Conservation (phyloP, 139 green algal species). For the Chlamydomonas eustigma region DNA sequence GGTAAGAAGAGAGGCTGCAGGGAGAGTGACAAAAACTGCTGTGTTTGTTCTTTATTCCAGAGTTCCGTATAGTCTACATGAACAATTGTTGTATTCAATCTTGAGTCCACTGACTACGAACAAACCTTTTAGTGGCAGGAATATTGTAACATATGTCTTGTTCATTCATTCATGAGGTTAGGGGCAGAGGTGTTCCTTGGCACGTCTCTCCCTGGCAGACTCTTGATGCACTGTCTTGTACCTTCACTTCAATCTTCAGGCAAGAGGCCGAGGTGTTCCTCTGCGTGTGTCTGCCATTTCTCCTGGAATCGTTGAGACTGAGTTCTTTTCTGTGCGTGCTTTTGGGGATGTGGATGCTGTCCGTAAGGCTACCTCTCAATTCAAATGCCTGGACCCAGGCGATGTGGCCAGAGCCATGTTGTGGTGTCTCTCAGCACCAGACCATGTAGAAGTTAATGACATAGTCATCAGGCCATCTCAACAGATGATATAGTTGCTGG, state of each 20-base stretch:
- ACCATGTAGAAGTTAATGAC: constrained; percentile 74
- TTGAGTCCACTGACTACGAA: no score
- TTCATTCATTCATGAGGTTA: no score
- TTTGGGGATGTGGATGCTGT: constrained; percentile 39
- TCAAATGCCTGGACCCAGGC: constrained; percentile 47
- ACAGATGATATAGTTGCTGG: constrained; percentile 17
- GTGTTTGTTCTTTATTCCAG: no score
- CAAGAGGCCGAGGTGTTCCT: constrained; percentile 35
- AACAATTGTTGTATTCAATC: no score
- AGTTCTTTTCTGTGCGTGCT: constrained; percentile 56
- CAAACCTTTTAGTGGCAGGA: no score
- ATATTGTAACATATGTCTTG: no score
- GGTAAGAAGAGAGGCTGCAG: constrained; percentile 13
- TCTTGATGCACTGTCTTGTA: no score
- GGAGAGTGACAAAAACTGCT: background rate
- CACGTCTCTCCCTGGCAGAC: no score
- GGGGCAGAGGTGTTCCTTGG: no score
- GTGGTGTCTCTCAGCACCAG: constrained; percentile 55
- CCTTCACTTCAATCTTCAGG: no score
- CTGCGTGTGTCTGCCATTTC: constrained; percentile 65
- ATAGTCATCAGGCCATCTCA: constrained; percentile 50
- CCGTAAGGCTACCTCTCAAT: constrained; percentile 19
- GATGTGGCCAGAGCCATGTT: constrained; percentile 64
- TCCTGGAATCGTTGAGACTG: constrained; percentile 64
- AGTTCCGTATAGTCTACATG: no score